Percentiles rank a stretch among this genome's conserved stretches.
phyloP scores from a whole-genome alignment of 352 stramenopile genomes.

The Globisporangium heterothallicum region DNA sequence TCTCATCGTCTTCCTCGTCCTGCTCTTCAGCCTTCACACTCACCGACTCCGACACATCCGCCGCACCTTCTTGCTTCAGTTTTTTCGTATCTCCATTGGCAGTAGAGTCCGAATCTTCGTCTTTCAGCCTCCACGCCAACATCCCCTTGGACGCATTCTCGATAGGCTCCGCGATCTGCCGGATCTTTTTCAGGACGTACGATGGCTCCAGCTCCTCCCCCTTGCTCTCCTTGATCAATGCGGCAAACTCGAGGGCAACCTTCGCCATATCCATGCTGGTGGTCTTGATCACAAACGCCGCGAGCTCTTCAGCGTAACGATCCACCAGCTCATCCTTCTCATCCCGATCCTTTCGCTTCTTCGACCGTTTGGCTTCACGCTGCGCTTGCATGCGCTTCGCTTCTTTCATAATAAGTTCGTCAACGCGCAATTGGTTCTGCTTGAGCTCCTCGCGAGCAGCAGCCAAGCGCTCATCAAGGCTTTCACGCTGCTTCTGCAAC shows the following conservation, averaged over 20 bases:
- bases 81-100: constrained; percentile 43
- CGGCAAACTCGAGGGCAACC: constrained; percentile 63
- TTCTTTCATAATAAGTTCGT: constrained; percentile 87
- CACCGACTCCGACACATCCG: constrained; percentile 19
- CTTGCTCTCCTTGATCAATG: constrained; percentile 33
- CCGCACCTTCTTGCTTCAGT: constrained; percentile 37
- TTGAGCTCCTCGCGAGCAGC: constrained; percentile 66
- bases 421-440: constrained; percentile 68
- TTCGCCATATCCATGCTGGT: constrained; percentile 65
- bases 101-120: constrained; percentile 20
- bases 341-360: constrained; percentile 73
- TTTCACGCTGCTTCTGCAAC: constrained; percentile 62
- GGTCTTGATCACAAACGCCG: constrained; percentile 44
- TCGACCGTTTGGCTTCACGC: constrained; percentile 70
- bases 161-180: constrained; percentile 51
- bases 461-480: constrained; percentile 59
- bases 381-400: constrained; percentile 82
- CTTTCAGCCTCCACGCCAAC: constrained; percentile 48
- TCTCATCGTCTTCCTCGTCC: constrained; percentile 3
- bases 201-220: constrained; percentile 44
- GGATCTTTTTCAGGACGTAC: constrained; percentile 71
- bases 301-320: constrained; percentile 45
- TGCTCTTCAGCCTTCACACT: constrained; percentile 22
- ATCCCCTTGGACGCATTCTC: constrained; percentile 40
- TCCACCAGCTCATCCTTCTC: constrained; percentile 67